Evolutionary conservation across 1,139 yeast genomes (phyloP).

Genomic region (Scheffersomyces illinoinensis): DNA sequence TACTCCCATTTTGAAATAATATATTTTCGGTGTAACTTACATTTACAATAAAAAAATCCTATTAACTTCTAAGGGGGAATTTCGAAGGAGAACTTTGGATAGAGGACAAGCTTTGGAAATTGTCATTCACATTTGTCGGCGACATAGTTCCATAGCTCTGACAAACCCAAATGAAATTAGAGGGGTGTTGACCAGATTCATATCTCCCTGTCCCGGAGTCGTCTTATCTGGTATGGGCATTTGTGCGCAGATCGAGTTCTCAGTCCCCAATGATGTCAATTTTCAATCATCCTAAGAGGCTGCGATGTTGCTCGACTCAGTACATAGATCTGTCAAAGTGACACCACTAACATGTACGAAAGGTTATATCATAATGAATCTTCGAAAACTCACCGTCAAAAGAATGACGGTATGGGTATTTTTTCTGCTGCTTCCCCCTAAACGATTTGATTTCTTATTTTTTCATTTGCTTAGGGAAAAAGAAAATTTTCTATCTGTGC

Average conservation of each 20-base stretch:
- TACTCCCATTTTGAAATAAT: not conserved
- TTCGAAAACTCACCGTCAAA: not conserved
- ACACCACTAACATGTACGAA: not conserved
- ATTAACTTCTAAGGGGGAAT: not conserved
- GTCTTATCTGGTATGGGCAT: not conserved
- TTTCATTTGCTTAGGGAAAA: not conserved
- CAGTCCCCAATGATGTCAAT: not conserved
- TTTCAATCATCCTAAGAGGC: not conserved
- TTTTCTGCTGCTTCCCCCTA: not conserved
- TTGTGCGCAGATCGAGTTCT: not conserved
- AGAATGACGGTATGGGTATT: not conserved
- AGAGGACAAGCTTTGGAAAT: not conserved
- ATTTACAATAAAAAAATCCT: not conserved
- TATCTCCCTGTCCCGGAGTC: not conserved
- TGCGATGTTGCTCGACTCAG: not conserved
- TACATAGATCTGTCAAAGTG: not conserved
- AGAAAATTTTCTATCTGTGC: not conserved
- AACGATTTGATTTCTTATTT: not conserved
- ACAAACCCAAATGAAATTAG: not conserved
- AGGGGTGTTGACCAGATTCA: not conserved
- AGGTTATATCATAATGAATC: not conserved
- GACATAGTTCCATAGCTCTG: not conserved
- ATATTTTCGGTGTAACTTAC: not conserved
- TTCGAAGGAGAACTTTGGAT: not conserved
- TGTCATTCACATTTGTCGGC: not conserved